phyloP scores from a whole-genome alignment of 2,329 filamentous ascomycete species.

The Beauveria medogensis region DNA sequence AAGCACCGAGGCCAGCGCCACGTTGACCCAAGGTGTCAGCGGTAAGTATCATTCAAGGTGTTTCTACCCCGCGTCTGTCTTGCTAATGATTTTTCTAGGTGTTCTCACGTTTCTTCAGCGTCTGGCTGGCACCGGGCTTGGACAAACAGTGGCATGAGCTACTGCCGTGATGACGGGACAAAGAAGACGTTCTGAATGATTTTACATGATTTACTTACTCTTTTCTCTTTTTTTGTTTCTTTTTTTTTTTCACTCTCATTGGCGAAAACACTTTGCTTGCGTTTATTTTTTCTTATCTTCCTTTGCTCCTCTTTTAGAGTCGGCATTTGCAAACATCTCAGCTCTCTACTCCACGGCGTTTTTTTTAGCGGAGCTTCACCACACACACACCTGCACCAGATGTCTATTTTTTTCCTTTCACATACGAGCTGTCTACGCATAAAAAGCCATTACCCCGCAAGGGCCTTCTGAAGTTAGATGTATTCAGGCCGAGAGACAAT shows the following conservation, averaged over 20 bases:
- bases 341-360: constrained; percentile 1
- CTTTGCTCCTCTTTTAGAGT: background rate
- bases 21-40: constrained; percentile 84
- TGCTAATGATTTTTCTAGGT: constrained; percentile 10
- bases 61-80: background rate
- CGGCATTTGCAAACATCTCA: background rate
- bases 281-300: constrained; percentile 1
- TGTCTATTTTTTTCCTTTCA: too few relatives aligned
- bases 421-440: too few relatives aligned
- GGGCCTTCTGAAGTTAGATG: too few relatives aligned
- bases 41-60: constrained; percentile 45
- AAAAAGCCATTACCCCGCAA: too few relatives aligned
- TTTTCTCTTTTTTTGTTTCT: background rate
- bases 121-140: constrained; percentile 22
- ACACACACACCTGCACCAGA: background rate
- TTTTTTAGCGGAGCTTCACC: background rate
- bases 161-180: background rate
- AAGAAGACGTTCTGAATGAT: background rate
- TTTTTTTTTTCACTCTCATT: background rate
- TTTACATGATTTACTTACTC: background rate
- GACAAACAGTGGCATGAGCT: background rate
- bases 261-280: background rate
- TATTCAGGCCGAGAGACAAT: too few relatives aligned
- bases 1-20: constrained; percentile 80
- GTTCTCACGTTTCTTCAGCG: constrained; percentile 16